Conservation (phyloP, 768 basidiomycete species). For the Trametes villosa region DNA sequence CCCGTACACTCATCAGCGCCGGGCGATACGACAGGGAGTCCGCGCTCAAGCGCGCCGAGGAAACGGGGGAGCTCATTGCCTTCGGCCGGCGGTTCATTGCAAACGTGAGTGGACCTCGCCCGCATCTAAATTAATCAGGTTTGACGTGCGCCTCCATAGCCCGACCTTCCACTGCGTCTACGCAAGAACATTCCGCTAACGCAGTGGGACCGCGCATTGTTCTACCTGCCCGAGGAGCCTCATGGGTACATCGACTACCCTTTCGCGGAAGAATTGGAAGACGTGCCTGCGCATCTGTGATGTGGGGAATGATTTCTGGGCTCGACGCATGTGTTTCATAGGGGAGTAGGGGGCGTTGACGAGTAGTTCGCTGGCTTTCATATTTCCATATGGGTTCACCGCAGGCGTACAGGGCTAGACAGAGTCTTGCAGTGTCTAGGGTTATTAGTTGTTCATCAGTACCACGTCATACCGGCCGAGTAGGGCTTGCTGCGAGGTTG, state of each 20-base stretch:
- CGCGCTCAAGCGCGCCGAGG: constrained; percentile 23
- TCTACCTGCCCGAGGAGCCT: constrained; percentile 1
- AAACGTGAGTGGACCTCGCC: constrained; percentile 26
- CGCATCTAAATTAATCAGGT: background rate
- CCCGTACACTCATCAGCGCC: constrained; percentile 27
- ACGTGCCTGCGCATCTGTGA: background rate
- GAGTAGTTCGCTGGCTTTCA: too few species aligned
- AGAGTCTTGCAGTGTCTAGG: too few species aligned
- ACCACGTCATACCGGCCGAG: too few species aligned
- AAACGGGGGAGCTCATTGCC: constrained; percentile 26
- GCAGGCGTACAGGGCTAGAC: too few species aligned
- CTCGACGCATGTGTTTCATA: background rate
- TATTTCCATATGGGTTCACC: too few species aligned
- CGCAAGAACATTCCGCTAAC: constrained; percentile 9
- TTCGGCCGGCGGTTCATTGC: constrained; percentile 31
- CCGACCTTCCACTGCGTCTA: constrained; percentile 19
- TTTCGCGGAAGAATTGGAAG: constrained; percentile 6
- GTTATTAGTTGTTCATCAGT: too few species aligned
- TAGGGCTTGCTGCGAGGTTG: too few species aligned
- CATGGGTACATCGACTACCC: constrained; percentile 29
- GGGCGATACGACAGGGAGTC: constrained; percentile 29
- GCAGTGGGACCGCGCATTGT: constrained; percentile 5
- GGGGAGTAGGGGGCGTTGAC: too few species aligned
- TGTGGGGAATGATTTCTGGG: too few species aligned
- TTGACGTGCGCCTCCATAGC: constrained; percentile 6